Base-by-base conservation (phyloP, 345 rosid genomes). In the Aquilaria malaccensis region DNA sequence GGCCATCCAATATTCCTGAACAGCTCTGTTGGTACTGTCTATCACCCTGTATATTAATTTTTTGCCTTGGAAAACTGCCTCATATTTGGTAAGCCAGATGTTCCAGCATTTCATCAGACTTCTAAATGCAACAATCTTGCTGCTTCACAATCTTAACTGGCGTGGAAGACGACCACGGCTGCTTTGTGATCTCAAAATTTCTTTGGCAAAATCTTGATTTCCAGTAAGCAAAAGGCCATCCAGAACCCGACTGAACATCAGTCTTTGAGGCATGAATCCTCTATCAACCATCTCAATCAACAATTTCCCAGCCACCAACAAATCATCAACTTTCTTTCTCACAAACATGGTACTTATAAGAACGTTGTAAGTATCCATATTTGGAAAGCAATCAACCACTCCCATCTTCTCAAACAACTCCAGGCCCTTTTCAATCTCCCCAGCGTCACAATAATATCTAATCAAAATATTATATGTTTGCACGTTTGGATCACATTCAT, bases 221-320 rank as follows among this genome's bases (percentile, higher is more conserved):
- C 98, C 98, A 4, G 92, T 89, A 58, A 93, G 62, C 63, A 81
- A 77, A 63, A 93, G 96, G 61, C 98, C 97, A 58, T 89, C 75
- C 74, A 93, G 62, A 72, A 93, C 85, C 62, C 85, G 80, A 67
- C 81, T 87, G 76, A 87, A 87, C 68, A 80, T 84, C 62, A 89
- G 79, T 53, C 63, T 89, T 68, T 88, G 72, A 10, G 98, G 98
- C 37, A 85, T 63, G 76, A 87, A 93, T 60, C 97, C 91, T 74
- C 97, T 82, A 72, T 82, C 97, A 71, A 87, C 85, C 98, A 93
- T 93, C 79, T 93, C 91, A 71, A 89, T 67, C 73, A 89, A 74
- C 60, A 87, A 70, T 60, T 82, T 84, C 66, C 97, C 97, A 32
- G 98, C 97, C 54, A 85, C 77, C 65, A 87, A 31, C 76, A 87